phyloP scores from a whole-genome alignment of 148 eudicot genomes.

The Euryodendron excelsum region DNA sequence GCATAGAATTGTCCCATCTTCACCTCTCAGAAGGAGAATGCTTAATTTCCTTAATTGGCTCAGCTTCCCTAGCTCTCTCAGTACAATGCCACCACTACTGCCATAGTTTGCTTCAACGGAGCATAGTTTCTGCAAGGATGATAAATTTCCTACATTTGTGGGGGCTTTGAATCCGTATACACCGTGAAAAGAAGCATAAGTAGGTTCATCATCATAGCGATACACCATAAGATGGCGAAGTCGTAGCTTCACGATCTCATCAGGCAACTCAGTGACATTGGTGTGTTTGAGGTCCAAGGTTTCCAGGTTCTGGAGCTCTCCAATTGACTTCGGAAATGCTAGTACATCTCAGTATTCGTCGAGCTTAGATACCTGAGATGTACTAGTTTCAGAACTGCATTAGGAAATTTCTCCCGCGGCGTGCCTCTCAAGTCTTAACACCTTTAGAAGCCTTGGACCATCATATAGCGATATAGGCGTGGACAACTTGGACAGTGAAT shows the following conservation, averaged over 20 bases:
- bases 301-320: constrained; percentile 10
- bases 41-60: constrained; percentile 14
- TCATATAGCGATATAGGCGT: background rate
- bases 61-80: constrained; percentile 22
- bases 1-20: too few species aligned
- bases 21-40: background rate
- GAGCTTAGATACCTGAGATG: constrained; percentile 1
- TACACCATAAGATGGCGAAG: constrained; percentile 14
- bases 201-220: background rate
- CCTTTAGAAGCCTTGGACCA: background rate
- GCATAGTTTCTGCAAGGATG: too few species aligned
- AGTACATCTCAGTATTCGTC: background rate
- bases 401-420: background rate
- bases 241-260: constrained; percentile 25
- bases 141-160: too few species aligned
- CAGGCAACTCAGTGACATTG: too few species aligned
- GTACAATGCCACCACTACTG: background rate
- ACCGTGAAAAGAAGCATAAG: too few species aligned
- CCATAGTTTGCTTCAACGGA: background rate
- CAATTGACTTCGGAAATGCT: background rate
- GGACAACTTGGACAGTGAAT: too few species aligned
- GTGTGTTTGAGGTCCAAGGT: constrained; percentile 14
- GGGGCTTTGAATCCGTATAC: too few species aligned
- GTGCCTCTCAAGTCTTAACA: constrained; percentile 4
- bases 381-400: background rate